phyloP scores from a whole-genome alignment of 1,284 basidiomycete species.

The Laetiporus sulphureus region DNA sequence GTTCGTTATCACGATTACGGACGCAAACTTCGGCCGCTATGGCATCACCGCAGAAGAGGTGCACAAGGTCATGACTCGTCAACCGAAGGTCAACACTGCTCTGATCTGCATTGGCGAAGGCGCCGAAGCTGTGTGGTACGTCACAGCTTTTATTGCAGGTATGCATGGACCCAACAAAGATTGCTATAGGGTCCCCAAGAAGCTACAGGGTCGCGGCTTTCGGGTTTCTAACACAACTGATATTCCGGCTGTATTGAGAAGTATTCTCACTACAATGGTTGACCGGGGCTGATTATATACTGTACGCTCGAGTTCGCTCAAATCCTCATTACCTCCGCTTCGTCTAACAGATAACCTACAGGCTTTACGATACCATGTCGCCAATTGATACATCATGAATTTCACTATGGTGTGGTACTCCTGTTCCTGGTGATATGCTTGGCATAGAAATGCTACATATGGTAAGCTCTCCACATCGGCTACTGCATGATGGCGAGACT shows the following conservation, averaged over 20 bases:
- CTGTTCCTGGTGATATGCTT: too few species aligned
- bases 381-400: too few species aligned
- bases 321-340: too few species aligned
- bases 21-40: conserved; percentile 61
- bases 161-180: background rate
- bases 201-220: conserved; percentile 34
- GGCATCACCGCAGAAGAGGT: conserved; percentile 55
- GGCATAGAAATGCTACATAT: too few species aligned
- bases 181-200: conserved; percentile 45
- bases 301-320: too few species aligned
- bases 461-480: too few species aligned
- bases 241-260: conserved; percentile 33
- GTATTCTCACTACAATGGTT: conserved; percentile 33
- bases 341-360: too few species aligned
- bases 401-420: too few species aligned
- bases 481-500: too few species aligned
- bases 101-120: conserved; percentile 67
- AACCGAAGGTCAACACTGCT: conserved; percentile 59
- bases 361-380: too few species aligned
- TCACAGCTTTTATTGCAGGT: background rate
- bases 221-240: conserved; percentile 32
- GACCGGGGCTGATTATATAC: too few species aligned
- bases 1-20: conserved; percentile 64
- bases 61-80: conserved; percentile 46
- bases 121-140: conserved; percentile 53